Evolutionary conservation across 2,329 filamentous ascomycete genomes (phyloP), one percentile per base, ranked within the genome.

Genomic region (Lecanicillium sp.): DNA sequence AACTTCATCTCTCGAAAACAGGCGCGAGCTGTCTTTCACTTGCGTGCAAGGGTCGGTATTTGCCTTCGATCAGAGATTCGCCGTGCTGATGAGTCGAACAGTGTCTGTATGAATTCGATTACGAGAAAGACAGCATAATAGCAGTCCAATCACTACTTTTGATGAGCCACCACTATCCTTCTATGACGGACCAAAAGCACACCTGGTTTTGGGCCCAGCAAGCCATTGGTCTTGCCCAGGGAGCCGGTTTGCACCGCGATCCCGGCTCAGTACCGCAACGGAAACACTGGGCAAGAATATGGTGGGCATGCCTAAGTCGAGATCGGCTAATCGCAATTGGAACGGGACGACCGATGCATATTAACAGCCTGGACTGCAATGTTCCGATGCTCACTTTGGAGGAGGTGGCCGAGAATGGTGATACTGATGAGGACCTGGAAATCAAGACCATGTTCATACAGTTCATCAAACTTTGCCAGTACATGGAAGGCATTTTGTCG

Each of bases 331-430:
- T 45, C 12, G 39, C 46, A 8, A 41, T 49, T 4, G 47, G 47
- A 4, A 49, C 47, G 4, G 42, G 46, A 4, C 44, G 47, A 12
- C 47, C 47, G 5, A 46, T 46, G 40, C 44, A 46, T 25, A 48
- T 49, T 29, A 49, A 47, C 22, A 48, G 46, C 33, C 28, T 47
- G 11, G 47, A 49, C 34, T 49, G 47, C 30, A 48, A 32, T 10
- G 41, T 45, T 13, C 42, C 44, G 6, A 34, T 48, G 29, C 44
- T 42, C 3, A 44, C 42, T 7, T 25, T 34, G 12, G 40, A 41
- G 15, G 47, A 49, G 19, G 31, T 49, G 4, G 37, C 40, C 17
- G 47, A 49, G 17, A 40, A 38, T 8, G 44, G 40, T 6, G 47
- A 49, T 18, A 41, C 33, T 10, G 36, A 41, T 20, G 44, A 48